Base-by-base conservation (phyloP, 352 stramenopile species). In the Phytophthora quininea region DNA sequence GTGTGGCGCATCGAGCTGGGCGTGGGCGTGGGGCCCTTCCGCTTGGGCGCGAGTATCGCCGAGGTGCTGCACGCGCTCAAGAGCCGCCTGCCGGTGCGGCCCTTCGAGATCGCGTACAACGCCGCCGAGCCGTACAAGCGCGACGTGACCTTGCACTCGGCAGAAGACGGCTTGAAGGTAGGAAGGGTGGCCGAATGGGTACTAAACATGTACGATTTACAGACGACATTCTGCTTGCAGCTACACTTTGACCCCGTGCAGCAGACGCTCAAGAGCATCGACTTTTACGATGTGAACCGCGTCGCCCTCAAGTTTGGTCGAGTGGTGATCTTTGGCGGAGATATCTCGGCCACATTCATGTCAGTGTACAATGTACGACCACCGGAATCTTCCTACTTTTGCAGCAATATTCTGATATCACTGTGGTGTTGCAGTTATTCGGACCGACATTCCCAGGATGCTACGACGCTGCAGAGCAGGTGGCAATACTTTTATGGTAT, bases 1-100 rank as follows among this genome's bases (percentile, higher is more conserved):
- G 82, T 96, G 49, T 96, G 88, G 88, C 81, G 84, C 70, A 92
- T 96, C 61, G 86, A 92, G 53, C 73, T 92, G 49, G 88, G 88
- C 76, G 79, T 69, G n/a, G 79, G 73, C 43, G 81, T 96, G 12
- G 88, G 88, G 0, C 88, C 88, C 19, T 93, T 96, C 68, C 83
- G 76, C 4, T 79, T 96, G 2, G 88, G 88, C 4, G 82, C 86
- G 24, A 94, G 64, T 48, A 71, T 96, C 47, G 83, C 82, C 4
- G 86, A 94, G 38, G 85, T 80, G 55, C 75, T 96, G 5, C 74
- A 92, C 59, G 84, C 82, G 31, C 83, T 96, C 62, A 94, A 94
- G 78, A 86, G 73, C 57, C 86, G 86, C 33, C 63, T 92, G 54
- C 86, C 86, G 1, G 76, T 92, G 46, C 84, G 78, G 0, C 82